A percentile compares a stretch with the other conserved stretches of the same genome.
Evolutionary conservation across 306 rosid species (phyloP).

Genomic region (Cucurbita moschata): DNA sequence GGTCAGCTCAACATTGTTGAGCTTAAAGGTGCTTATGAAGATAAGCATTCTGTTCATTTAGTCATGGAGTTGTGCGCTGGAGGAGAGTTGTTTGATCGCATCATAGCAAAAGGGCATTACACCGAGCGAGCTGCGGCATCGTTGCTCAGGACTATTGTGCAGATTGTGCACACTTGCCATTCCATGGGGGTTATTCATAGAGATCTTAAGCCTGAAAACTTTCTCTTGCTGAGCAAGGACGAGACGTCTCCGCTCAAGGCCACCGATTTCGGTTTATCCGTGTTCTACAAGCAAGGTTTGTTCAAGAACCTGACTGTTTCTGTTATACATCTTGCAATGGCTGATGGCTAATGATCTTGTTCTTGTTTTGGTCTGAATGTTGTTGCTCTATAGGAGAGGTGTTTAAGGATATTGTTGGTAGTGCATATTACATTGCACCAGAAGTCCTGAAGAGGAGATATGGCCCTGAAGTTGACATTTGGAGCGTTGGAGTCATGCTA

Average conservation of each 20-base stretch:
- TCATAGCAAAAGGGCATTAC: slow-evolving; percentile 89
- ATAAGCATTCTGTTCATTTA: slow-evolving; percentile 75
- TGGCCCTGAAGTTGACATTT: slow-evolving; percentile 91
- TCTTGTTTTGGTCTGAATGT: background rate
- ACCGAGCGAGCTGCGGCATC: slow-evolving; percentile 90
- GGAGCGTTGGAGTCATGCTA: slow-evolving; percentile 96
- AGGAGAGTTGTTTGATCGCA: slow-evolving; percentile 84
- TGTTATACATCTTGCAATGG: background rate
- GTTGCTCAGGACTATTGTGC: slow-evolving; percentile 65
- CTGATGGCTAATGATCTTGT: background rate
- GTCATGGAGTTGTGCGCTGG: slow-evolving; percentile 97
- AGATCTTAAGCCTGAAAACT: slow-evolving; percentile 97
- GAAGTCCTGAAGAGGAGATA: slow-evolving; percentile 85
- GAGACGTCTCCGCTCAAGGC: slow-evolving; percentile 88
- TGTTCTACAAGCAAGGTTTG: slow-evolving; percentile 91
- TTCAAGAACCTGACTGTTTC: background rate
- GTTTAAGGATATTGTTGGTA: slow-evolving; percentile 82
- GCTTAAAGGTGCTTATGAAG: slow-evolving; percentile 79
- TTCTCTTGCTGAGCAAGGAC: slow-evolving; percentile 62
- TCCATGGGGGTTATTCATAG: slow-evolving; percentile 96
- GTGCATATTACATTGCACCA: slow-evolving; percentile 94
- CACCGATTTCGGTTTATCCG: slow-evolving; percentile 90
- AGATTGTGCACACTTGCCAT: slow-evolving; percentile 84
- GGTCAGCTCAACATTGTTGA: slow-evolving; percentile 83
- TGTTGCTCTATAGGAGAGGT: slow-evolving; percentile 41